Base-by-base conservation (phyloP, 192 early-diverging fungal genomes). In the Coemansia javaensis region DNA sequence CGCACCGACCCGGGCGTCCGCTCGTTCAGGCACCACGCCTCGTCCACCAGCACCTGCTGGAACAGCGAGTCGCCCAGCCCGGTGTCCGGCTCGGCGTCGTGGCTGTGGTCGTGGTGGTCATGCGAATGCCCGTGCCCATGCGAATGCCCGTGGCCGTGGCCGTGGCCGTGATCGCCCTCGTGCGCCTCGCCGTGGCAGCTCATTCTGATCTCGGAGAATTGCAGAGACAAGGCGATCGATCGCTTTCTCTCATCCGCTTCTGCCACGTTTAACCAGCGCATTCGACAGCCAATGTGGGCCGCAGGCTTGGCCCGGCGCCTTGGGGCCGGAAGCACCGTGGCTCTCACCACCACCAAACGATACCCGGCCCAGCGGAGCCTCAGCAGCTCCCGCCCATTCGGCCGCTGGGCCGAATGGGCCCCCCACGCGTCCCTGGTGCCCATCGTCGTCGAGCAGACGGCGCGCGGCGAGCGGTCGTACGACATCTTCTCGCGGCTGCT, bases 401-500 rank as follows among this genome's bases (percentile, higher is more conserved):
- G n/a, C n/a, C n/a, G n/a, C n/a, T n/a, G n/a, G n/a, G n/a, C n/a
- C n/a, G n/a, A n/a, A n/a, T n/a, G n/a, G n/a, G n/a, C n/a, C n/a
- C 28, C 5, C 28, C 38, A 21, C 2, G 56, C 40, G 40, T 63
- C 72, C 6, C 64, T 76, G 0, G 58, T 76, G 7, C 73, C 73
- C n/a, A 76, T 76, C 11, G 73, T 76, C 33, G 60, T 76, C 30
- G 73, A 76, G 44, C 73, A 76, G 48, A 81, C 86, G 15, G 82
- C 82, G 11, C 71, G 88, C 13, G 93, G 94, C 4, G 96, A 99
- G 67, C 84, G 93, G 6, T 91, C 91, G 17, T 99, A 89, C 65
- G 96, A 99, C 50, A 99, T 99, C 37, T 99, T 89, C 68, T 99
- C 96, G 30, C 84, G 96, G 5, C 66, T 99, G 31, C 77, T 99